Conservation (phyloP, 1,284 basidiomycete species). For the Papiliotrema terrestris region DNA sequence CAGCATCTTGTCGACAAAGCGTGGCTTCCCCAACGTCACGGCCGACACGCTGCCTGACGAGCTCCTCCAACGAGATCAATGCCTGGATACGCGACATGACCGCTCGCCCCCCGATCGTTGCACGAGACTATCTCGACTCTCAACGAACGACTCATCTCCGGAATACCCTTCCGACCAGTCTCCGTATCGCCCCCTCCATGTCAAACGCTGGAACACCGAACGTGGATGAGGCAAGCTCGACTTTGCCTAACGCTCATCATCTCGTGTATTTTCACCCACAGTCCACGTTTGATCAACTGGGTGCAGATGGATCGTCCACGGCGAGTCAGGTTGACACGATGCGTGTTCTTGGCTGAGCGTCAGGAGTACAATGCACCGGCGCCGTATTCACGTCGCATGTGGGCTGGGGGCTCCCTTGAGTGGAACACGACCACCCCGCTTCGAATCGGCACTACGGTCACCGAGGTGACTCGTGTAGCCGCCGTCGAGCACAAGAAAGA, state of each 20-base stretch:
- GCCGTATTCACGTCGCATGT: conserved; percentile 75
- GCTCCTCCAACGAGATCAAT: no score
- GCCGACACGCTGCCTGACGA: no score
- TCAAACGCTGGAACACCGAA: conserved; percentile 24
- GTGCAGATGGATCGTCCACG: conserved; percentile 57
- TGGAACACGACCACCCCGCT: conserved; percentile 56
- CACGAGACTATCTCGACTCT: conserved; percentile 5
- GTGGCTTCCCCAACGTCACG: no score
- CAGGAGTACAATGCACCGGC: conserved; percentile 56
- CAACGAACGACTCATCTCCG: conserved; percentile 23
- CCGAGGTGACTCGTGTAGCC: conserved; percentile 55
- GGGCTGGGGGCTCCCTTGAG: conserved; percentile 69
- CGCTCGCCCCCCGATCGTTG: no score
- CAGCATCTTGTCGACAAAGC: no score
- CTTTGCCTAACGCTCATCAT: conserved; percentile 62
- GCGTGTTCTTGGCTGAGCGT: conserved; percentile 49
- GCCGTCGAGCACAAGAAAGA: conserved; percentile 65
- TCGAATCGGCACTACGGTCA: conserved; percentile 57
- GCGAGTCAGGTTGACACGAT: no score
- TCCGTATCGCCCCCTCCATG: conserved; percentile 37
- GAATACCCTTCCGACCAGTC: conserved; percentile 64
- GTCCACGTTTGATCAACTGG: conserved; percentile 58
- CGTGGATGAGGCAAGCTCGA: no score
- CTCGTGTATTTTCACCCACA: conserved; percentile 71
- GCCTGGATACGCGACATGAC: no score